Base-by-base conservation (phyloP, 345 rosid species). In the Fremontodendron californicum region DNA sequence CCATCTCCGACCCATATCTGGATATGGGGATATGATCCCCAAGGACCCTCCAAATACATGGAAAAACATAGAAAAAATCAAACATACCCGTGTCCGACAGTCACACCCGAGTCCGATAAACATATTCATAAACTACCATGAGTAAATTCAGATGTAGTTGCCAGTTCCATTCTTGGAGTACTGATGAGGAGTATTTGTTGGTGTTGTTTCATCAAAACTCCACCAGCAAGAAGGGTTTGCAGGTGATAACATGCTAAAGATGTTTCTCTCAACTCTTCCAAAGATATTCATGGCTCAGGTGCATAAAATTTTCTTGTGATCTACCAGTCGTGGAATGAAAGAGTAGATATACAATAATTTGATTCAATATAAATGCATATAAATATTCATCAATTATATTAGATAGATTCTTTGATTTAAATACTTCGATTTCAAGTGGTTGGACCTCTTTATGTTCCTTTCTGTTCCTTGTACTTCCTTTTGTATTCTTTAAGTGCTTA, bases 101-200 rank as follows among this genome's bases (percentile, higher is more conserved):
- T n/a, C n/a, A n/a, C n/a, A n/a, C n/a, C n/a, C n/a, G n/a, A n/a
- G n/a, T n/a, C n/a, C n/a, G n/a, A n/a, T n/a, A n/a, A n/a, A n/a
- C n/a, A n/a, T n/a, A n/a, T n/a, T n/a, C n/a, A n/a, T n/a, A n/a
- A n/a, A n/a, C n/a, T n/a, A n/a, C 51, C 8, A 23, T 40, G 18
- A 60, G 61, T 49, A 37, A 70, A 35, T 72, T 64, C 55, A 48
- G 76, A 27, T 54, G 9, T 63, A 19, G 67, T 73, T 73, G 75
- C 55, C 52, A 29, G 70, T 70, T 15, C 3, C 15, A 25, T 49
- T 49, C 31, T 64, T 65, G 52, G 23, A 9, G 29, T 6, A 10
- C 21, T 9, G 48, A 60, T 5, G 67, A 74, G 49, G 75, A 57
- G 18, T 23, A 8, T 18, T n/a, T 54, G 9, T 33, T 54, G 9